These are phyloP conservation scores for Xylaria castorea DNA, from an alignment of 495 filamentous ascomycete genomes.

Conservation along the genomic window DNA sequence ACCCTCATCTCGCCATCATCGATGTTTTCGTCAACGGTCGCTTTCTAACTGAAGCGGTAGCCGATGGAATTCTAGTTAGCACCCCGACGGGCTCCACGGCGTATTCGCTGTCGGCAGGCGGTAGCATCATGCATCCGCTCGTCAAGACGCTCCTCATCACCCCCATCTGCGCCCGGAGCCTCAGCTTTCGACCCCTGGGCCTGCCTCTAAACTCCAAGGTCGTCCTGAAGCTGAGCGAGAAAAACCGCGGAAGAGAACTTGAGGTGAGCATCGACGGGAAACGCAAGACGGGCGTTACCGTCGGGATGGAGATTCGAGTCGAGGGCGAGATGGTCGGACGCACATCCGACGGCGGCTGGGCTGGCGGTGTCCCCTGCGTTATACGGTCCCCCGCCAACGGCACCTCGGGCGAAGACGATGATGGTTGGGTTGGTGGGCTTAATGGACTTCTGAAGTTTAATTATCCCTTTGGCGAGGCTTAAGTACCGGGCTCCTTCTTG, in stretches of 20 bases:
- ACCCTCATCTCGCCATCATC: slow-evolving; percentile 88
- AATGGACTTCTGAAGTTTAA: slow-evolving; percentile 97
- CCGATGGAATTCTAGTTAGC: slow-evolving; percentile 91
- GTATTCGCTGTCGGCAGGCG: slow-evolving; percentile 89
- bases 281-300: slow-evolving; percentile 71
- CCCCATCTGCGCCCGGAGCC: slow-evolving; percentile 89
- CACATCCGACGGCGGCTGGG: slow-evolving; percentile 57
- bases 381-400: slow-evolving; percentile 57
- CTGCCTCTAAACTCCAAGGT: slow-evolving; percentile 86
- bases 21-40: slow-evolving; percentile 85
- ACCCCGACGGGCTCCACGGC: slow-evolving; percentile 95
- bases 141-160: slow-evolving; percentile 88
- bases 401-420: slow-evolving; percentile 66
- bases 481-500: not conserved
- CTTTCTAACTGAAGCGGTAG: slow-evolving; percentile 89
- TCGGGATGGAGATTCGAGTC: slow-evolving; percentile 88
- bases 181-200: slow-evolving; percentile 91
- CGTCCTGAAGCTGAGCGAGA: slow-evolving; percentile 78
- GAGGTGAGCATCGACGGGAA: slow-evolving; percentile 91
- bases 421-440: slow-evolving; percentile 95
- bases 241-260: slow-evolving; percentile 81
- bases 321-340: slow-evolving; percentile 77
- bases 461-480: slow-evolving; percentile 85
- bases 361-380: slow-evolving; percentile 74
- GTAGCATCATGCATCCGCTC: slow-evolving; percentile 93